These are phyloP conservation scores for Pseudocercospora musae DNA, from an alignment of 2,329 filamentous ascomycete species.

Conservation along the genomic window DNA sequence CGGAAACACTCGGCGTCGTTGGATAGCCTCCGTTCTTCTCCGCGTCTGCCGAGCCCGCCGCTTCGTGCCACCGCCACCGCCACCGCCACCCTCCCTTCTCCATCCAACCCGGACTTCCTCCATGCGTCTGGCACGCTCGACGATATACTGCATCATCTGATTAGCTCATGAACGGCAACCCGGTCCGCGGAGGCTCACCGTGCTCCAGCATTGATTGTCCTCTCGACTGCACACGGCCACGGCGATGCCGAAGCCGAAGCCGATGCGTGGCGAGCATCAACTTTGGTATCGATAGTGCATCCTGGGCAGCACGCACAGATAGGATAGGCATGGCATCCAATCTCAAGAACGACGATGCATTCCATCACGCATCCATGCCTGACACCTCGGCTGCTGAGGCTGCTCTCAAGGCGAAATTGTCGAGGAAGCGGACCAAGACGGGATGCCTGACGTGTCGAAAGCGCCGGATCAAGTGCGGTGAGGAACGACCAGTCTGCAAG, in stretches of 20 bases:
- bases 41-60: slow-evolving; percentile 6
- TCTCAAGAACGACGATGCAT: slow-evolving; percentile 9
- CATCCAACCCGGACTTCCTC: slow-evolving; percentile 1
- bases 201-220: not conserved
- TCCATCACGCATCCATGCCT: slow-evolving; percentile 5
- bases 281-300: not conserved
- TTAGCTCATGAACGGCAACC: not conserved
- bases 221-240: not conserved
- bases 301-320: not conserved
- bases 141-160: not conserved
- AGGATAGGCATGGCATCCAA: slow-evolving; percentile 16
- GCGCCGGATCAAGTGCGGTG: slow-evolving; percentile 94
- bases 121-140: slow-evolving; percentile 1
- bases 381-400: slow-evolving; percentile 31
- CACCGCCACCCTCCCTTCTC: too few relatives aligned
- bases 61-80: slow-evolving; percentile 7
- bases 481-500: slow-evolving; percentile 75
- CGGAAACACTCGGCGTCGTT: slow-evolving; percentile 9
- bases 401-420: slow-evolving; percentile 31
- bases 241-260: too few relatives aligned
- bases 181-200: not conserved
- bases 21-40: slow-evolving; percentile 17
- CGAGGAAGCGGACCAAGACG: slow-evolving; percentile 75
- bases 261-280: not conserved
- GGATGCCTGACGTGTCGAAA: slow-evolving; percentile 91